Evolutionary conservation across 176 grass and related monocot species (phyloP), one percentile per base, ranked within the genome.

Genomic region (Paspalum vaginatum): DNA sequence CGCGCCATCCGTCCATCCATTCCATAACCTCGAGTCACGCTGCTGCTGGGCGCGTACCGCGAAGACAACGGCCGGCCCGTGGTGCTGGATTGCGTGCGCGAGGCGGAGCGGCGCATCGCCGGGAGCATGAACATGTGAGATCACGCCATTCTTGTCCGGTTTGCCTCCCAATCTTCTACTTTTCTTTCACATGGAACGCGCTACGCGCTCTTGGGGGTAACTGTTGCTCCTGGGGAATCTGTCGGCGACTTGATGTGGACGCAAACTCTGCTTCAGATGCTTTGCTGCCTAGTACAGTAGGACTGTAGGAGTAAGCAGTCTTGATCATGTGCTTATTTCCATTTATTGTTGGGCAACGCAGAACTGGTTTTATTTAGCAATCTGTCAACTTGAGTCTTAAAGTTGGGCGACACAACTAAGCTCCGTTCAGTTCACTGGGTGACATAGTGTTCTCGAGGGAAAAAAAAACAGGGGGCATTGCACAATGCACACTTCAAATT

Each of bases 61-160:
- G 94, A 97, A 79, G 94, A 94, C 87, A 75, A 75, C 67, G 91
- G 91, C 68, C 78, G 87, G 79, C 89, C 94, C 38, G 83, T 97
- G 46, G 94, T 97, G 84, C 91, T 97, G 21, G 77, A 92, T 59
- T 92, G 94, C 72, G 94, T 97, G 61, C 88, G 87, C 42, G 89
- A 97, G 89, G 94, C 91, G 13, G 91, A 97, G 75, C 81, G 87
- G 50, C 74, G 87, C 80, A 94, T 97, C 52, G 82, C 89, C 40
- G 94, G 94, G 44, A 84, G 84, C 67, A 85, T 87, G 50, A 88
- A 92, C 85, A 97, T 94, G 94, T 97, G 70, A 92, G 94, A 78
- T 82, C 63, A 61, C 74, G 47, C 69, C 6, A 47, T 27, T 40
- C 24, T 62, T 38, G 32, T 14, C 22, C 2, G 22, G 22, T 25